Evolutionary conservation across 2,329 filamentous ascomycete genomes (phyloP).

Genomic region (Camptophora hylomeconis): DNA sequence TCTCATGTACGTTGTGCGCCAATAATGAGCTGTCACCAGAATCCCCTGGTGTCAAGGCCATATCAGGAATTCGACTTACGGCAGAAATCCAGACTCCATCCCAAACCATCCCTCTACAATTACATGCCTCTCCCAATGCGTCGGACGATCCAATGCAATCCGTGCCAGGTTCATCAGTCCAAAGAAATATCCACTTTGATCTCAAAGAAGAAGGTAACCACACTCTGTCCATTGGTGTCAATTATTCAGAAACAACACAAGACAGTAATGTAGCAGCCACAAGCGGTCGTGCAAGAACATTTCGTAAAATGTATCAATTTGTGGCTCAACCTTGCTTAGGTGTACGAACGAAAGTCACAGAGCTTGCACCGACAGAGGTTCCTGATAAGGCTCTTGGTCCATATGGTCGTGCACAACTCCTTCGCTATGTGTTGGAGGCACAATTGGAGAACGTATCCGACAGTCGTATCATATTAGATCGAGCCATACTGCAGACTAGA

Average conservation of each 20-base stretch:
- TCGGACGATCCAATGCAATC: conserved; percentile 35
- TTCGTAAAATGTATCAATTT: conserved; percentile 93
- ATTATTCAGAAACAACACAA: conserved; percentile 70
- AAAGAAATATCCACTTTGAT: conserved; percentile 72
- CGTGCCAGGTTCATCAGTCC: conserved; percentile 53
- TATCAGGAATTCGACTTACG: conserved; percentile 67
- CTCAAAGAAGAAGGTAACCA: conserved; percentile 91
- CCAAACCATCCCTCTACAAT: conserved; percentile 52
- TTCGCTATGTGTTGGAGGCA: conserved; percentile 69
- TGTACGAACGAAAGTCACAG: conserved; percentile 77
- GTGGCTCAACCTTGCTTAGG: conserved; percentile 81
- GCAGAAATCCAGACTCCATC: conserved; percentile 94
- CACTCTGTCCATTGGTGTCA: conserved; percentile 83
- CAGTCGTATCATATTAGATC: conserved; percentile 63
- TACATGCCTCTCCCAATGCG: conserved; percentile 21
- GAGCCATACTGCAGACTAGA: conserved; percentile 11
- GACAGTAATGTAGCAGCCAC: conserved; percentile 32
- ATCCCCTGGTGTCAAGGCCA: conserved; percentile 30
- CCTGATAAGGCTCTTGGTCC: conserved; percentile 32
- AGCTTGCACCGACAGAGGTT: conserved; percentile 36
- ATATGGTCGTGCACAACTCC: conserved; percentile 28
- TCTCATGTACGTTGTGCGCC: conserved; percentile 88
- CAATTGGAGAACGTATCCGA: conserved; percentile 93
- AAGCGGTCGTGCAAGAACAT: conserved; percentile 60
- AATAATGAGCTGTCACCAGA: conserved; percentile 60